These are phyloP conservation scores for Candida namnaoensis DNA, from an alignment of 805 yeast species.

Conservation along the genomic window DNA sequence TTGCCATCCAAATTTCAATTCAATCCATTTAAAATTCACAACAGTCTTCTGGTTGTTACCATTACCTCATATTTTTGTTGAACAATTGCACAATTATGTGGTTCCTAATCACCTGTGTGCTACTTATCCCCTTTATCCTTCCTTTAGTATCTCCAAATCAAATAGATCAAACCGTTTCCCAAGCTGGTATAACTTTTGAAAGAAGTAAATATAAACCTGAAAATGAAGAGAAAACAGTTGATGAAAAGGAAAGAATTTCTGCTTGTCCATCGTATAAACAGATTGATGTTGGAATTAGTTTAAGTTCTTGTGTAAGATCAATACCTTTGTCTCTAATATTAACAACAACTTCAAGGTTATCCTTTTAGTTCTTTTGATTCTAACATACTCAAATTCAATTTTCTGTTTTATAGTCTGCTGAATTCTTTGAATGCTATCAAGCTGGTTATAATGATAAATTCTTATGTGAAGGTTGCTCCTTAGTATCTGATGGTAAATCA, in stretches of 20 bases:
- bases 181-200: no score
- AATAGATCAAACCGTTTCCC: no score
- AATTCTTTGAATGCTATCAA: slow-evolving; percentile 10
- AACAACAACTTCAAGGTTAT: no score
- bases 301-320: slow-evolving; percentile 8
- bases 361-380: background rate
- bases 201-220: no score
- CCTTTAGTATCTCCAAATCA: no score
- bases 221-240: background rate
- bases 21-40: no score
- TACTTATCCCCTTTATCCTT: no score
- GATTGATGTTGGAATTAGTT: slow-evolving; percentile 3
- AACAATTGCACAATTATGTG: no score
- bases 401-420: slow-evolving; percentile 4
- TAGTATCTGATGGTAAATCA: slow-evolving; percentile 3
- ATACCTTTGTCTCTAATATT: slow-evolving; percentile 1
- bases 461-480: slow-evolving; percentile 18
- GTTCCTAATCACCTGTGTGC: no score
- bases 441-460: slow-evolving; percentile 13
- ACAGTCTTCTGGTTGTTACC: no score
- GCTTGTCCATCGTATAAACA: slow-evolving; percentile 1
- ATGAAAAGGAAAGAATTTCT: background rate
- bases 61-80: no score
- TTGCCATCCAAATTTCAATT: no score
- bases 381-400: background rate